Evolutionary conservation across 1,284 basidiomycete species (phyloP).

Genomic region (Puccinia novopanici): DNA sequence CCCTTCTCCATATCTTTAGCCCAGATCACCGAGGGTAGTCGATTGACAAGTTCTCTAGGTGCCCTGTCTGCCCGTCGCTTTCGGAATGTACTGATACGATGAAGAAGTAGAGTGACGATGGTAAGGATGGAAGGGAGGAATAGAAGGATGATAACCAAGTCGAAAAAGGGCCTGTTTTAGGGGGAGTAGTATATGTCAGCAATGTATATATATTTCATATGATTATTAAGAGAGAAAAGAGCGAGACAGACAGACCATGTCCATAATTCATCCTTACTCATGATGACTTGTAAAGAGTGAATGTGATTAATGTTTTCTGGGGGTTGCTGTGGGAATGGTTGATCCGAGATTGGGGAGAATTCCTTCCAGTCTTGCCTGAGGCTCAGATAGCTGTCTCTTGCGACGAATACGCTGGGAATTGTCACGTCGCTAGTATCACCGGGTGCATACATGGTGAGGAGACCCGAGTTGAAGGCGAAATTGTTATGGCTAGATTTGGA

Average conservation of each 20-base stretch:
- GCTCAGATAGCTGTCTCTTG: constrained; percentile 60
- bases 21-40: constrained; percentile 76
- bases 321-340: constrained; percentile 1
- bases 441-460: constrained; percentile 87
- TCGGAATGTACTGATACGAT: constrained; percentile 73
- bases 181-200: neutral
- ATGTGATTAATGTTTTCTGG: neutral
- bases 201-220: too few species aligned
- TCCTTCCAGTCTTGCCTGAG: constrained; percentile 58
- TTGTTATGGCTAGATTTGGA: constrained; percentile 57
- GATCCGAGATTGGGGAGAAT: constrained; percentile 58
- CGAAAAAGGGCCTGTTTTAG: constrained; percentile 54
- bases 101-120: constrained; percentile 75
- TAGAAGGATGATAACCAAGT: constrained; percentile 70
- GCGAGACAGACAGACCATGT: constrained; percentile 52
- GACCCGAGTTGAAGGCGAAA: constrained; percentile 71
- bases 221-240: too few species aligned
- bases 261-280: constrained; percentile 55
- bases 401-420: constrained; percentile 62
- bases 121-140: constrained; percentile 77
- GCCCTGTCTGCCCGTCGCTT: constrained; percentile 77
- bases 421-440: constrained; percentile 62
- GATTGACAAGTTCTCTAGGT: constrained; percentile 72
- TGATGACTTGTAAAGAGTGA: constrained; percentile 52
- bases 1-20: constrained; percentile 75